Conservation (phyloP, 495 filamentous ascomycete genomes). For the Neurospora hispaniola region DNA sequence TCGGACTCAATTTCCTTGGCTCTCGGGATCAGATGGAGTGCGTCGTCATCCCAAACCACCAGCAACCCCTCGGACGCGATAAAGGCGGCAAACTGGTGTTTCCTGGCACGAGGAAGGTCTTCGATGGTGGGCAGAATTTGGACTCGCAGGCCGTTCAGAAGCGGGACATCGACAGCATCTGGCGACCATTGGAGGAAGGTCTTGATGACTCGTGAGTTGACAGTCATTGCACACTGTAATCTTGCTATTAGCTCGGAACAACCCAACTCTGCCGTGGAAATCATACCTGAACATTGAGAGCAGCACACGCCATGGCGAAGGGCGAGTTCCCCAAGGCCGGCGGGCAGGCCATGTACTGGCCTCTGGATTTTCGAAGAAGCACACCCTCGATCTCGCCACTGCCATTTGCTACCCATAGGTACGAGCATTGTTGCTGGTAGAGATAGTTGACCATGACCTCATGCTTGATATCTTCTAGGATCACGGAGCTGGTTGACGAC, state of each 20-base stretch:
- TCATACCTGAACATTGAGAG: constrained; percentile 57
- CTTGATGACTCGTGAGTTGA: constrained; percentile 66
- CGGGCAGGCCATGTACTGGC: constrained; percentile 60
- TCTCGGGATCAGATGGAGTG: constrained; percentile 52
- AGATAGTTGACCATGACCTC: constrained; percentile 78
- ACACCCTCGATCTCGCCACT: constrained; percentile 60
- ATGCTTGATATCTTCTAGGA: constrained; percentile 67
- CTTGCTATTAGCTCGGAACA: constrained; percentile 2
- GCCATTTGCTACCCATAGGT: constrained; percentile 59
- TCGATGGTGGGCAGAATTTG: constrained; percentile 62
- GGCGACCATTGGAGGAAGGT: constrained; percentile 62
- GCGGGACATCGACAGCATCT: constrained; percentile 60
- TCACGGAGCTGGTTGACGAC: constrained; percentile 43
- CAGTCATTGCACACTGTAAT: constrained; percentile 62
- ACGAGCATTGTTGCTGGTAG: constrained; percentile 63
- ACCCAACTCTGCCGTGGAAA: not conserved
- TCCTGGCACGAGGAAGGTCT: constrained; percentile 54
- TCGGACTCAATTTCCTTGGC: constrained; percentile 61
- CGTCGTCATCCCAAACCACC: constrained; percentile 70
- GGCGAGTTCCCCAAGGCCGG: constrained; percentile 44
- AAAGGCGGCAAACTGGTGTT: constrained; percentile 69
- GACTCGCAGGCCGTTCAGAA: constrained; percentile 62
- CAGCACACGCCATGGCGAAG: constrained; percentile 51
- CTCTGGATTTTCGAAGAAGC: constrained; percentile 53
- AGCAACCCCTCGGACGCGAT: constrained; percentile 55